Base-by-base conservation (phyloP, 495 filamentous ascomycete genomes). In the Melanomma pulvis-pyrius region DNA sequence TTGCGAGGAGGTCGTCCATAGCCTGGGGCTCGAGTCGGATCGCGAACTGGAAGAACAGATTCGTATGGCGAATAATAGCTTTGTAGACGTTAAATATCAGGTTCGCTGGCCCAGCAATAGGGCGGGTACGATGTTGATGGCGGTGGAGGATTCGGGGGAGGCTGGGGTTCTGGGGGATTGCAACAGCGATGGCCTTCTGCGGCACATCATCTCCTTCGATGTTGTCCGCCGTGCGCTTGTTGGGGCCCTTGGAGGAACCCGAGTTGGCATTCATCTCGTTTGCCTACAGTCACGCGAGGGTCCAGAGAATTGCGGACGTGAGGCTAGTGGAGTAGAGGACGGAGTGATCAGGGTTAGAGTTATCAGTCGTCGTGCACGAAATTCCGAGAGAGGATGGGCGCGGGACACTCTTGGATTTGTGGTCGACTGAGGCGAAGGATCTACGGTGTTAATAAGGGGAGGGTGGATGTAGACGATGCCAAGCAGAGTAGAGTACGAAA, bases 1-100 rank as follows among this genome's bases (percentile, higher is more conserved):
- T 81, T 67, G 82, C 73, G 74, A 86, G 87, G 19, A 90, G 79
- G 19, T 74, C 76, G 56, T 88, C 48, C 15, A 90, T 73, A 46
- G 84, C 80, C 4, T 75, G 60, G 2, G 83, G 69, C 11, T 71
- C 61, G 51, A 90, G 81, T 41, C 80, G 74, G 51, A 78, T 79
- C 59, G 80, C 77, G 24, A 89, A 63, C 59, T 79, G 76, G 26
- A 84, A 69, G 51, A 79, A 63, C 4, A 90, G 71, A 28, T 87
- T 83, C 13, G 78, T 73, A 59, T 79, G 73, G 7, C 73, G 68
- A 32, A 81, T 62, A 22, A 91, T 65, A 1, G 77, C 78, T 30
- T 71, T 64, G 71, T 88, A 79, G 53, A 90, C 71, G 66, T 84
- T 81, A 72, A 84, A 82, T 13, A 65, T 60, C 28, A 24, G 32